Conservation (phyloP, 1,139 yeast species). For the Torulaspora pretoriensis region DNA sequence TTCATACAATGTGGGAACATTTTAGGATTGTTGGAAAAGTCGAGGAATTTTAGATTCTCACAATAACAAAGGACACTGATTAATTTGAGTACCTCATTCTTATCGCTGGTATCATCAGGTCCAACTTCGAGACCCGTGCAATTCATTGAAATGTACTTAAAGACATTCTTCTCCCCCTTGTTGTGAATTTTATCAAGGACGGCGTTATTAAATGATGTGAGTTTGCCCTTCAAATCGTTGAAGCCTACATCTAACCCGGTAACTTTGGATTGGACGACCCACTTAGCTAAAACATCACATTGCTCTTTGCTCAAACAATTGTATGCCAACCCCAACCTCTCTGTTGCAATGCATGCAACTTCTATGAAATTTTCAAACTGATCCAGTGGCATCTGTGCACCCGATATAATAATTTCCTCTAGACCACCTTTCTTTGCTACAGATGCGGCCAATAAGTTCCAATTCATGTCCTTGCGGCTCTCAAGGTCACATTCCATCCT, state of each 20-base stretch:
- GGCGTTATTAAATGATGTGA: conserved; percentile 49
- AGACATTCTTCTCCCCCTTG: conserved; percentile 28
- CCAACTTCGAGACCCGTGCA: conserved; percentile 47
- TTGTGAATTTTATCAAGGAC: conserved; percentile 29
- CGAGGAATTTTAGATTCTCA: conserved; percentile 58
- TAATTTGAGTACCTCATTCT: conserved; percentile 32
- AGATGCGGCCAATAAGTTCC: conserved; percentile 67
- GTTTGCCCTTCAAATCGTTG: conserved; percentile 58
- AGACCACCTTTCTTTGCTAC: conserved; percentile 65
- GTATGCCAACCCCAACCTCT: conserved; percentile 64
- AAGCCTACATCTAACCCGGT: conserved; percentile 67
- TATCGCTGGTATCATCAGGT: conserved; percentile 27
- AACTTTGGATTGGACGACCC: conserved; percentile 40
- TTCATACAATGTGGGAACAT: conserved; percentile 46
- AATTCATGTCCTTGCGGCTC: conserved; percentile 68
- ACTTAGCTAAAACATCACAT: conserved; percentile 47
- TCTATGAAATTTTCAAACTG: conserved; percentile 56
- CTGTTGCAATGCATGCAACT: conserved; percentile 47
- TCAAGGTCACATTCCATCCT: conserved; percentile 59
- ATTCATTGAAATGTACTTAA: conserved; percentile 49
- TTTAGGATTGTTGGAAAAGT: conserved; percentile 60
- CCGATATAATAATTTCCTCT: conserved; percentile 67
- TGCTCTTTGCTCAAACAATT: conserved; percentile 54
- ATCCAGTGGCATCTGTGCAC: conserved; percentile 58
- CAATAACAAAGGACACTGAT: conserved; percentile 41